Evolutionary conservation across 2,329 filamentous ascomycete species (phyloP), one percentile per base, ranked within the genome.

Genomic region (Aspergillus hiratsukae): DNA sequence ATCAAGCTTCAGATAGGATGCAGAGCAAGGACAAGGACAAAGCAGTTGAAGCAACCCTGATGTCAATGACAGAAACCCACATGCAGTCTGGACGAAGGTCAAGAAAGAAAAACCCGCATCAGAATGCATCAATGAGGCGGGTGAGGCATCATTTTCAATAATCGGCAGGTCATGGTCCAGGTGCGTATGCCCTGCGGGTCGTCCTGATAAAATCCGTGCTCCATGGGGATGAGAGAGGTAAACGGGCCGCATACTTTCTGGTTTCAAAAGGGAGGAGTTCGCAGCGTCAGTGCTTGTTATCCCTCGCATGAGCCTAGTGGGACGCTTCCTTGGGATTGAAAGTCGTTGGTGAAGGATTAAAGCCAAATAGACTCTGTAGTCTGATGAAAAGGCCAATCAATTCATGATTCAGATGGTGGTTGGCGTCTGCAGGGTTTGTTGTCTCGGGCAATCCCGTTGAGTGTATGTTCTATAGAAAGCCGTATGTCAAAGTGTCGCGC

Each of bases 141-240:
- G 58, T 63, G 60, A 64, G 61, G 59, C 61, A 55, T 65, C 63
- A 63, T 62, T 65, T 66, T 64, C 59, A 66, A 66, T 63, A 56
- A 61, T 50, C 57, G 55, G 58, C 53, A 27, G 54, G 51, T 51
- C 41, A 21, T 60, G 52, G 43, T 57, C 43, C 23, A 46, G 52
- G 54, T 48, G 52, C 54, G 55, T 56, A 63, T 63, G 58, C 21
- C 41, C 41, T 60, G 60, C 62, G 56, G 57, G 61, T 57, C 51
- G 40, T 53, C n/a, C 37, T 54, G 54, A 59, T 56, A 54, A 56
- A 55, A 51, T 57, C 48, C 29, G 10, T 58, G 27, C 54, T 52
- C 53, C 54, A 56, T 56, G 53, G 57, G 51, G 50, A 40, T 37
- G 45, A 21, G 35, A 56, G 51, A 29, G 51, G 54, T 59, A 57